Conservation (phyloP, 495 filamentous ascomycete species). For the Bacidia rubella region DNA sequence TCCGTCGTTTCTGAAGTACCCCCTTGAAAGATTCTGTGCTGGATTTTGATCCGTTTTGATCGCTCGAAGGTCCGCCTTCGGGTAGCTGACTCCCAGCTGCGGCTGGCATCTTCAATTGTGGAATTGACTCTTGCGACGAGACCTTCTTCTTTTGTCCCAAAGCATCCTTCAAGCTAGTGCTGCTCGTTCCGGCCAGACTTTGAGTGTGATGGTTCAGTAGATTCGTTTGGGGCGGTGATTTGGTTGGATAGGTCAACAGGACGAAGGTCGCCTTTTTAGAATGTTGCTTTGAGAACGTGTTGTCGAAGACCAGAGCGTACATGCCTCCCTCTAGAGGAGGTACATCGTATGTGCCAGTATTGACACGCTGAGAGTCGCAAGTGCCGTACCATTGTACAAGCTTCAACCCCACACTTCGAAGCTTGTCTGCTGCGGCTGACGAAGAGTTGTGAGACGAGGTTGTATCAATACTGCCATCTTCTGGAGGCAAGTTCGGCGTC, state of each 20-base stretch:
- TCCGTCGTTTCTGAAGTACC: slow-evolving; percentile 69
- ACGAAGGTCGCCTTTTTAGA: slow-evolving; percentile 93
- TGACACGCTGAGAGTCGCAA: slow-evolving; percentile 93
- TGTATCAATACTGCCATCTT: slow-evolving; percentile 31
- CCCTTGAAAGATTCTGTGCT: slow-evolving; percentile 57
- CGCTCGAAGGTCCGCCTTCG: slow-evolving; percentile 1
- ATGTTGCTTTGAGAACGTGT: slow-evolving; percentile 92
- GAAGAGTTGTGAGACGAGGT: slow-evolving; percentile 34
- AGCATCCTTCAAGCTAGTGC: slow-evolving; percentile 9
- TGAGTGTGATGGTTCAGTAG: slow-evolving; percentile 46
- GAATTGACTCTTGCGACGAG: slow-evolving; percentile 15
- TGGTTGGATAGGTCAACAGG: slow-evolving; percentile 81
- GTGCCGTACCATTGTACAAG: slow-evolving; percentile 81
- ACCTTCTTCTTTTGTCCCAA: slow-evolving; percentile 8
- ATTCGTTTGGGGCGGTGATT: slow-evolving; percentile 64
- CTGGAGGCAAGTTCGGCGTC: slow-evolving; percentile 24
- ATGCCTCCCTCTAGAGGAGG: slow-evolving; percentile 61
- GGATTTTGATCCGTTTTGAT: neutral
- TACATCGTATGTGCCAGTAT: slow-evolving; percentile 79
- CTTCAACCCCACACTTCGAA: slow-evolving; percentile 74
- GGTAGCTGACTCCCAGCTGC: neutral
- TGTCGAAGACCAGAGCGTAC: slow-evolving; percentile 95
- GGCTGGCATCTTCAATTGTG: slow-evolving; percentile 2
- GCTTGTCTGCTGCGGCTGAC: slow-evolving; percentile 61
- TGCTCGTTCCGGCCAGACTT: slow-evolving; percentile 4